phyloP scores from a whole-genome alignment of 176 grass and related monocot species.

The Aegilops speltoides region DNA sequence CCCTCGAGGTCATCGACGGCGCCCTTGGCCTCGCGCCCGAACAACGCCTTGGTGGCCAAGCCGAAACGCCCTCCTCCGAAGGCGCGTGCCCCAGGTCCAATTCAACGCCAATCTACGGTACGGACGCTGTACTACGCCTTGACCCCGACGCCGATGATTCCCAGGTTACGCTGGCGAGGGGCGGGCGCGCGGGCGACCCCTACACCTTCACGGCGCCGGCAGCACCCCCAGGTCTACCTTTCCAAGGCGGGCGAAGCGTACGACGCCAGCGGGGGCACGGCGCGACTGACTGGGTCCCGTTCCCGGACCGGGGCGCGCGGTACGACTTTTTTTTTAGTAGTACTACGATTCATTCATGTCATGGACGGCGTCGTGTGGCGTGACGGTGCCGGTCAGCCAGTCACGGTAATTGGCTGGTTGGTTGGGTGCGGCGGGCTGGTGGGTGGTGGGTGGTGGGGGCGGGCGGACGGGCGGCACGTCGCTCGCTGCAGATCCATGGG shows the following conservation, averaged over 20 bases:
- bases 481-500: background rate
- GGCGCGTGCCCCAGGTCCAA: background rate
- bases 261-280: too few species aligned
- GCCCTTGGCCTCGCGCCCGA: background rate
- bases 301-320: background rate
- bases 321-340: background rate
- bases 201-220: too few species aligned
- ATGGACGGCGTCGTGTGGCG: background rate
- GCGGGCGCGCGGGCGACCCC: too few species aligned
- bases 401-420: background rate
- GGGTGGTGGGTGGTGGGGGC: background rate
- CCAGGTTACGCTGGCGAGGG: background rate
- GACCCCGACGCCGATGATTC: background rate
- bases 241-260: too few species aligned
- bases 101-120: too few species aligned
- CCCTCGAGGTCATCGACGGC: constrained; percentile 6
- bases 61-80: background rate
- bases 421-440: background rate
- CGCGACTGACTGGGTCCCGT: background rate
- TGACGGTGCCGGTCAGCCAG: background rate
- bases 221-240: too few species aligned
- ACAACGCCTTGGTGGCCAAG: background rate
- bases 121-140: background rate
- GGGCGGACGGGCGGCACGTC: background rate
- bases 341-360: background rate